Evolutionary conservation across 2,329 filamentous ascomycete species (phyloP).

Genomic region (Didymosphaeria variabile): DNA sequence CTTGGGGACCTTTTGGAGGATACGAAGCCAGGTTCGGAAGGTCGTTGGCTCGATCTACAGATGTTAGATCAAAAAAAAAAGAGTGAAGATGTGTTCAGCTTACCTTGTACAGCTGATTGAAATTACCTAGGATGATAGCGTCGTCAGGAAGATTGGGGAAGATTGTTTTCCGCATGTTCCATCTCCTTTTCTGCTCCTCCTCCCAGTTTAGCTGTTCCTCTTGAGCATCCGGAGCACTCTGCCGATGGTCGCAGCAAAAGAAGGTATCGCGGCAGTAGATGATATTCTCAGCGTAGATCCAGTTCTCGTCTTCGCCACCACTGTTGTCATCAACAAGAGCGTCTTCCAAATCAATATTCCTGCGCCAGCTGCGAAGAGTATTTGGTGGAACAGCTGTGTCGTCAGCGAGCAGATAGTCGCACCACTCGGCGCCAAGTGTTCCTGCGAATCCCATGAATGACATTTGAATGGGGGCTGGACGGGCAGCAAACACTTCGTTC

Average conservation of each 20-base stretch:
- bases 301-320: constrained; percentile 75
- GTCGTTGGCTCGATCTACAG: constrained; percentile 92
- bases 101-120: constrained; percentile 99
- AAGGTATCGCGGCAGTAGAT: constrained; percentile 95
- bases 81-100: constrained; percentile 28
- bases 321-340: constrained; percentile 69
- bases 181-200: constrained; percentile 81
- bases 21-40: constrained; percentile 94
- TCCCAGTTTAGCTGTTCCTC: constrained; percentile 77
- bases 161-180: constrained; percentile 91
- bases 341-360: constrained; percentile 78
- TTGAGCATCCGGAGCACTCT: constrained; percentile 79
- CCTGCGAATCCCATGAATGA: constrained; percentile 99
- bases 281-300: constrained; percentile 97
- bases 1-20: constrained; percentile 84
- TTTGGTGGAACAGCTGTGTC: constrained; percentile 82
- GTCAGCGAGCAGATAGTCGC: constrained; percentile 94
- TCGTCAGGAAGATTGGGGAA: constrained; percentile 86
- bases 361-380: constrained; percentile 81
- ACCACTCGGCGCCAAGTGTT: constrained; percentile 96
- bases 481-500: constrained; percentile 95
- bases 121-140: constrained; percentile 92
- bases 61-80: constrained; percentile 23
- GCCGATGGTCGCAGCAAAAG: constrained; percentile 96
- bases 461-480: constrained; percentile 96